Percentiles rank a stretch among this genome's conserved stretches.
Evolutionary conservation across 2,329 filamentous ascomycete genomes (phyloP).

Genomic region (Harringtonia aguacate): DNA sequence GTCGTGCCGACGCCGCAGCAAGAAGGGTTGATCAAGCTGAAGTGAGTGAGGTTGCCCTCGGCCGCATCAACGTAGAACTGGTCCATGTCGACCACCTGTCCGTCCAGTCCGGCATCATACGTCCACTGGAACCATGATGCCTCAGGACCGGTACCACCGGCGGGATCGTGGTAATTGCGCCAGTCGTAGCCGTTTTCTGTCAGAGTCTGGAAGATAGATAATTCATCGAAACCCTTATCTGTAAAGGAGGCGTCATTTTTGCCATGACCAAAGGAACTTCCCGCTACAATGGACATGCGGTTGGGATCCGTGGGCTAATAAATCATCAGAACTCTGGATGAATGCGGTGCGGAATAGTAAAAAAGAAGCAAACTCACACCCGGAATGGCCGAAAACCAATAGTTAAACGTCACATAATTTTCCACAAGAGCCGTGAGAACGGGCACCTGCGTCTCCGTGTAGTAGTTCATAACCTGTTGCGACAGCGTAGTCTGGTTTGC

Average conservation of each 20-base stretch:
- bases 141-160: slow-evolving; percentile 26
- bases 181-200: slow-evolving; percentile 28
- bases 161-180: slow-evolving; percentile 31
- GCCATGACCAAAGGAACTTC: slow-evolving; percentile 20
- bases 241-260: slow-evolving; percentile 16
- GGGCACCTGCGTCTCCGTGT: slow-evolving; percentile 29
- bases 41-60: slow-evolving; percentile 29
- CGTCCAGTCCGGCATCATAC: slow-evolving; percentile 19
- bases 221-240: slow-evolving; percentile 17
- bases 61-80: slow-evolving; percentile 33
- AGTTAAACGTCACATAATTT: slow-evolving; percentile 32
- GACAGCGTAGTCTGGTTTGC: slow-evolving; percentile 21
- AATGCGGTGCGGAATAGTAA: not conserved
- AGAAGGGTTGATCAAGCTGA: slow-evolving; percentile 38
- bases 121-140: slow-evolving; percentile 33
- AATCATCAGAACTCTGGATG: not conserved
- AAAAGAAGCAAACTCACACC: slow-evolving; percentile 21
- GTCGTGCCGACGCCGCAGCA: slow-evolving; percentile 33
- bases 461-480: slow-evolving; percentile 31
- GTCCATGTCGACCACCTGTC: slow-evolving; percentile 18
- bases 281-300: slow-evolving; percentile 20
- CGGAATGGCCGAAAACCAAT: slow-evolving; percentile 30
- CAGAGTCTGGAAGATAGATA: slow-evolving; percentile 29
- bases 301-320: slow-evolving; percentile 30
- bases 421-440: slow-evolving; percentile 27